Conservation (phyloP, 495 filamentous ascomycete genomes). For the Aspergillus ostianus region DNA sequence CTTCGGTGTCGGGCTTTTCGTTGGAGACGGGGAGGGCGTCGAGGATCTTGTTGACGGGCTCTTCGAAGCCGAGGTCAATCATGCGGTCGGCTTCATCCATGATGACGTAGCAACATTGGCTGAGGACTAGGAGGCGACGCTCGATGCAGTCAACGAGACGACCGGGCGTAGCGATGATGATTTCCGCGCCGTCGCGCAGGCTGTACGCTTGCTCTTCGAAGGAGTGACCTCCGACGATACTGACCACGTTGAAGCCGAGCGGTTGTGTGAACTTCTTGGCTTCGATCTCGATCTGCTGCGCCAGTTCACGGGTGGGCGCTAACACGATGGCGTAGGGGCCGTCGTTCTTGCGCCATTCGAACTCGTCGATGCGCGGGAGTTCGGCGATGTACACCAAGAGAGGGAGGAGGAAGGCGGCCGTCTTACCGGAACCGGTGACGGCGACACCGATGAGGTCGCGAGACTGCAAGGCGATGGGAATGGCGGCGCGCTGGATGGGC, state of each 20-base stretch:
- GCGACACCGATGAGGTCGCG: constrained; percentile 97
- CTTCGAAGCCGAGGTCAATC: constrained; percentile 98
- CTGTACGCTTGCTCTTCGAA: constrained; percentile 94
- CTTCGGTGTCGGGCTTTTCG: constrained; percentile 94
- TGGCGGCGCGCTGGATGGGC: constrained; percentile 88
- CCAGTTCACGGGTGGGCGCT: constrained; percentile 96
- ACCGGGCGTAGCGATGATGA: constrained; percentile 97
- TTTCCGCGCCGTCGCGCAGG: constrained; percentile 93
- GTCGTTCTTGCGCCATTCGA: constrained; percentile 80
- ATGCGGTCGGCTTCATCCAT: constrained; percentile 99
- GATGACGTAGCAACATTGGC: constrained; percentile 97
- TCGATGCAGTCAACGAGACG: constrained; percentile 97
- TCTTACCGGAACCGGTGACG: constrained; percentile 98
- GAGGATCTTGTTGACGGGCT: constrained; percentile 96
- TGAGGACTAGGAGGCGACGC: constrained; percentile 83
- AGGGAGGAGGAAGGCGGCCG: constrained; percentile 90
- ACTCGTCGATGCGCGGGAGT: constrained; percentile 78
- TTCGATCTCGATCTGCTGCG: constrained; percentile 95
- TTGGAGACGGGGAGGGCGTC: constrained; percentile 94
- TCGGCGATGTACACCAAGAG: constrained; percentile 96
- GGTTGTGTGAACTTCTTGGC: constrained; percentile 90
- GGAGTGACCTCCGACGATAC: constrained; percentile 94
- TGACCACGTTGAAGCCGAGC: constrained; percentile 92
- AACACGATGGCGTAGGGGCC: constrained; percentile 96
- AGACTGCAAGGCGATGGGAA: constrained; percentile 90